A percentile compares a stretch with the other conserved stretches of the same genome.
phyloP scores from a whole-genome alignment of 495 filamentous ascomycete species.

The Trichoderma orchidacearum region DNA sequence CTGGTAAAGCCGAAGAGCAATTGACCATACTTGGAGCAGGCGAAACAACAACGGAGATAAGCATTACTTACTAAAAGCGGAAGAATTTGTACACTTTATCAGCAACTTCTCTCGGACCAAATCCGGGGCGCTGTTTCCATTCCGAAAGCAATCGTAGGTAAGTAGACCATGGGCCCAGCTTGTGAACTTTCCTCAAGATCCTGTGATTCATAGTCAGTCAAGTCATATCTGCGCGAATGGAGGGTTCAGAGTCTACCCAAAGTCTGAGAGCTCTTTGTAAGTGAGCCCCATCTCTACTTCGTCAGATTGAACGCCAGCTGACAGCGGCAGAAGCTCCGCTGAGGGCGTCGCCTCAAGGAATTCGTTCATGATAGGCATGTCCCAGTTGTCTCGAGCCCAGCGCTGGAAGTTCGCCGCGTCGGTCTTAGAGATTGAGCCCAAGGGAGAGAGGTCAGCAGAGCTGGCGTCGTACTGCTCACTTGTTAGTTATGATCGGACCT shows the following conservation, averaged over 20 bases:
- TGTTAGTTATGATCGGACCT: no score
- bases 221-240: neutral
- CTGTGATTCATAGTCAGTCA: slow-evolving; percentile 18
- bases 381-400: slow-evolving; percentile 47
- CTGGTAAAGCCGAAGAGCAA: no score
- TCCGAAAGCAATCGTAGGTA: slow-evolving; percentile 55
- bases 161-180: slow-evolving; percentile 61
- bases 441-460: slow-evolving; percentile 52
- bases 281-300: slow-evolving; percentile 40
- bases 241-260: slow-evolving; percentile 25
- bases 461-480: slow-evolving; percentile 51
- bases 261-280: slow-evolving; percentile 41
- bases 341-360: slow-evolving; percentile 70
- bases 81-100: slow-evolving; percentile 45
- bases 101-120: slow-evolving; percentile 14
- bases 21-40: no score
- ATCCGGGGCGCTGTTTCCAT: slow-evolving; percentile 42
- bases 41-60: no score
- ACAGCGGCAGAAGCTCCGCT: slow-evolving; percentile 75
- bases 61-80: slow-evolving; percentile 14
- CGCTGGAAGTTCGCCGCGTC: slow-evolving; percentile 64
- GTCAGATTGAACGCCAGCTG: slow-evolving; percentile 40
- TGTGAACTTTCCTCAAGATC: slow-evolving; percentile 60
- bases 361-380: slow-evolving; percentile 59
- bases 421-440: slow-evolving; percentile 55